Evolutionary conservation across 2,329 filamentous ascomycete species (phyloP), one percentile per base, ranked within the genome.

Genomic region (Zasmidium angulare): DNA sequence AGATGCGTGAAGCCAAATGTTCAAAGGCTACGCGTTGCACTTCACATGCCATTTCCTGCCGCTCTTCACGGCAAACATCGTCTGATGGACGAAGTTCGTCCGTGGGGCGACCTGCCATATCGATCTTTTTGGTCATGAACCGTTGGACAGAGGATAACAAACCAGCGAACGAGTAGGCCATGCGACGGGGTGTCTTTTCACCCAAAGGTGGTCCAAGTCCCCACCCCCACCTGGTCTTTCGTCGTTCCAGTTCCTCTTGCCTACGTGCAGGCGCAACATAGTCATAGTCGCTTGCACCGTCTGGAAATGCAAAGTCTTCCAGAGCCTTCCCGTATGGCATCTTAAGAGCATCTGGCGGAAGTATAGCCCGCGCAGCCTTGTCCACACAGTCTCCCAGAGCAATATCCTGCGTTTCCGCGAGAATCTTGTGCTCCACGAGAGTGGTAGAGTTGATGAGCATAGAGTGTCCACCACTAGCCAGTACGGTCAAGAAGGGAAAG

Each of bases 391-490:
- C 91, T 51, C 95, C 95, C 59, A 97, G 79, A n/a, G 95, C 92
- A 63, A 93, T 87, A 75, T 96, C 91, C n/a, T 76, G 77, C 0
- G 89, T 89, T 17, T 84, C 80, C 19, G 89, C 91, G 23, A 98
- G 77, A 59, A 96, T 85, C 50, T 79, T 77, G 75, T 98, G 93
- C 23, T 87, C 79, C 23, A 82, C 85, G 1, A 95, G 78, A 2
- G 82, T 81, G 43, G 78, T 78, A 7, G 92, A 96, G 69, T 89
- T 84, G 46, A 97, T 85, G 20, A 99, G 85, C 72, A 96, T 85
- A 0, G 93, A 93, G 77, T 99, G 93, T 1, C 95, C 95, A 40
- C 95, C 95, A 0, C 92, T 97, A 17, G 95, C 90, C 50, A 99
- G 86, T 4, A 97, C 81, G 0, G 90, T 93, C 31, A 97, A 79